Base-by-base conservation (phyloP, 2,329 filamentous ascomycete species). In the Epichloe hybrida region DNA sequence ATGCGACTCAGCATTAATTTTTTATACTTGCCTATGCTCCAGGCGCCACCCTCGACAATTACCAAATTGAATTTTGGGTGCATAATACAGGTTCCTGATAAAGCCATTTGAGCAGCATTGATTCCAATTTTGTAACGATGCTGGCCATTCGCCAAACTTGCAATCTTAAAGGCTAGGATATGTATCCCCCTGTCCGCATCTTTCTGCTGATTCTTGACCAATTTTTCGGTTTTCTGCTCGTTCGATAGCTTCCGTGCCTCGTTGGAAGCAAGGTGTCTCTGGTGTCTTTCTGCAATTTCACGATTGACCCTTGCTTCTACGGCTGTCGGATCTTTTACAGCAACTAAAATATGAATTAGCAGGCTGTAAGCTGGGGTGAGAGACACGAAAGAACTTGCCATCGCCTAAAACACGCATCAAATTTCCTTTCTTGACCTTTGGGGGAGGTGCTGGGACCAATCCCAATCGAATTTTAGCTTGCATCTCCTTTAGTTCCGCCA, bases 351-450 rank as follows among this genome's bases (percentile, higher is more conserved):
- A 40, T 15, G 4, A 1, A 38, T 43, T 23, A 53, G 39, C n/a
- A 51, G 35, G 43, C 35, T 43, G 40, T 12, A 9, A 39, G 42
- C 36, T 34, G 13, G 8, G 23, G 12, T 12, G 8, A 23, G 2
- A 34, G n/a, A 11, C 5, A 37, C 20, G 49, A 21, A 45, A 44
- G 35, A 49, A 88, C 84, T 64, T 63, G 67, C 67, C 67, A 57
- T 96, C 88, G 55, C 93, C 93, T 51, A 96, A 76, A 34, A 98
- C 93, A 52, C 90, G 84, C 93, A 98, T 98, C 63, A 98, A 79
- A 66, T 98, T 98, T 52, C 85, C 87, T 68, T 94, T 94, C 71
- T 96, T 97, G 58, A 98, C 88, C 69, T 97, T 98, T 11, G 93
- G 91, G 90, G 90, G 86, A 31, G 90, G 89, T 20, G 91, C 88